Base-by-base conservation (phyloP, 768 basidiomycete species). In the Chalciporus chontae region DNA sequence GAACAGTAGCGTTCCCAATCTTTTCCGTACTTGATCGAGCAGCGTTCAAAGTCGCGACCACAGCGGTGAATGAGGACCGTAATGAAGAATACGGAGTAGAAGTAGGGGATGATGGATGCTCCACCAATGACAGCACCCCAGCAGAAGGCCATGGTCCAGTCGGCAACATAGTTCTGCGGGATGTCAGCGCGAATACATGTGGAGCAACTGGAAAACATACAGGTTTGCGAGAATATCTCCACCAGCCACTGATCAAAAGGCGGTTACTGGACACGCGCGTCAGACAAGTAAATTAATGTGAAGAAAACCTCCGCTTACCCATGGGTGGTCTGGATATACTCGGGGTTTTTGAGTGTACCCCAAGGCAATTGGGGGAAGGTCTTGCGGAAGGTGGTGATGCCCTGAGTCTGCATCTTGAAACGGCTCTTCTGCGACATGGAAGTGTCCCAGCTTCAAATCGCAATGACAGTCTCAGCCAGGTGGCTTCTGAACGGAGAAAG, bases 321-420 rank as follows among this genome's bases (percentile, higher is more conserved):
- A 71, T 97, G 93, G 26, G 85, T 85, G 37, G 96, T 98, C 70
- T 97, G 86, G 57, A 99, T 89, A 68, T 71, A 96, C 19, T 83
- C 85, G 4, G 96, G 96, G 68, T 98, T 87, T 61, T 90, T 69
- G 53, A 97, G 71, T 6, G 80, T 82, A 53, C 84, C 79, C 66
- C 90, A 78, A 0, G 95, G 94, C 8, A 96, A 73, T 62, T 94
- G 90, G 48, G 96, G 96, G 84, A 98, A 98, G 0, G 94, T 86
- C 61, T 85, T 85, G 62, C 96, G 87, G 73, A 85, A 87, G 34
- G 74, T 78, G 59, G 79, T 85, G 57, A 89, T 90, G 18, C 93
- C 94, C 60, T 93, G 90, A 34, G 87, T 87, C 65, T 95, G 88
- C 88, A 97, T 95, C 67, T 96, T 95, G 80, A 98, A 98, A 54